Conservation (phyloP, 2,329 filamentous ascomycete genomes). For the Botrytis aclada region DNA sequence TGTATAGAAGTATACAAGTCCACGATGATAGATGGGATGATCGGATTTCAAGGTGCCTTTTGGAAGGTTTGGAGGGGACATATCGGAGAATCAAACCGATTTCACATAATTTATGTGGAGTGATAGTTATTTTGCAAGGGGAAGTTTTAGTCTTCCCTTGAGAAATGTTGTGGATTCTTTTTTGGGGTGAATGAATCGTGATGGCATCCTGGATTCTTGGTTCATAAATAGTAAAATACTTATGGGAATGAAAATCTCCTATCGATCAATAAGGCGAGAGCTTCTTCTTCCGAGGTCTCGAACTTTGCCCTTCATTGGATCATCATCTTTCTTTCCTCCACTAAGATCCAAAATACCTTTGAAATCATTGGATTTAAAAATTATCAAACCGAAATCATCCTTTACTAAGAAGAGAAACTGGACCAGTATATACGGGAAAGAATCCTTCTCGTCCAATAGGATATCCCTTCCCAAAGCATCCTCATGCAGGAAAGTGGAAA, state of each 20-base stretch:
- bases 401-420: background rate
- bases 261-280: conserved; percentile 3
- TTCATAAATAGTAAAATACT: background rate
- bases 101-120: background rate
- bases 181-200: background rate
- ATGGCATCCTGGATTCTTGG: background rate
- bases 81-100: background rate
- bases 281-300: background rate
- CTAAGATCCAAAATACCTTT: background rate
- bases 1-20: background rate
- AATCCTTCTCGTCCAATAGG: background rate
- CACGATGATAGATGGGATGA: conserved; percentile 7
- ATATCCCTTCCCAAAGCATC: conserved; percentile 1
- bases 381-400: background rate
- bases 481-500: conserved; percentile 11
- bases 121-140: background rate
- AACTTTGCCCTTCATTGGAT: conserved; percentile 10
- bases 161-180: background rate
- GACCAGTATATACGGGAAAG: background rate
- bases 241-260: background rate
- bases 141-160: background rate
- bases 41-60: background rate
- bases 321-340: background rate
- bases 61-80: background rate
- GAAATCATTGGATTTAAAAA: background rate